Conservation (phyloP, 768 basidiomycete species). For the Collybia mongolica region DNA sequence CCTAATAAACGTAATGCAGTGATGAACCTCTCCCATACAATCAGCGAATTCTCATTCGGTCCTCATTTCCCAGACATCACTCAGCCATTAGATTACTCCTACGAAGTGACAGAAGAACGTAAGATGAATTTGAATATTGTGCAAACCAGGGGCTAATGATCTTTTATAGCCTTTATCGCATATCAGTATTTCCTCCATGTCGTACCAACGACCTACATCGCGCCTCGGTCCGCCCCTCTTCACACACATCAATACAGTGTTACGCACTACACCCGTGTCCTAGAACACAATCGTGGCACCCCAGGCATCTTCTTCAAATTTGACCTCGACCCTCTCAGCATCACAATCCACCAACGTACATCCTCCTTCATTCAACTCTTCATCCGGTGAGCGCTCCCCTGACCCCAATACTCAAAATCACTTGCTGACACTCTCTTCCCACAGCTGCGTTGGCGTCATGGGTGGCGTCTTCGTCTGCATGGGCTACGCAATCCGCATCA, state of each 20-base stretch:
- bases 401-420: not conserved
- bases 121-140: slow-evolving; percentile 25
- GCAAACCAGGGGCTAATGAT: not conserved
- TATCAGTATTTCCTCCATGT: slow-evolving; percentile 96
- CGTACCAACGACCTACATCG: slow-evolving; percentile 92
- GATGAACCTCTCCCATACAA: slow-evolving; percentile 97
- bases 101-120: slow-evolving; percentile 72
- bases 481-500: slow-evolving; percentile 70
- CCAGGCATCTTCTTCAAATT: slow-evolving; percentile 99
- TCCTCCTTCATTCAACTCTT: slow-evolving; percentile 78
- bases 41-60: slow-evolving; percentile 96
- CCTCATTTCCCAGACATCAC: slow-evolving; percentile 94
- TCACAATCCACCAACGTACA: slow-evolving; percentile 88
- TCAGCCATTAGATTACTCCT: slow-evolving; percentile 91
- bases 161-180: slow-evolving; percentile 69
- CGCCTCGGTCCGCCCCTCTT: slow-evolving; percentile 62
- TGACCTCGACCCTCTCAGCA: slow-evolving; percentile 86
- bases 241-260: slow-evolving; percentile 90
- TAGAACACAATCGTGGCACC: slow-evolving; percentile 74
- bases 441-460: slow-evolving; percentile 83
- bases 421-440: not conserved
- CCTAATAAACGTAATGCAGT: slow-evolving; percentile 38
- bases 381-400: slow-evolving; percentile 48
- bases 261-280: slow-evolving; percentile 81
- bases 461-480: slow-evolving; percentile 89